Evolutionary conservation across 306 rosid genomes (phyloP).

Genomic region (Hippophae rhamnoides): DNA sequence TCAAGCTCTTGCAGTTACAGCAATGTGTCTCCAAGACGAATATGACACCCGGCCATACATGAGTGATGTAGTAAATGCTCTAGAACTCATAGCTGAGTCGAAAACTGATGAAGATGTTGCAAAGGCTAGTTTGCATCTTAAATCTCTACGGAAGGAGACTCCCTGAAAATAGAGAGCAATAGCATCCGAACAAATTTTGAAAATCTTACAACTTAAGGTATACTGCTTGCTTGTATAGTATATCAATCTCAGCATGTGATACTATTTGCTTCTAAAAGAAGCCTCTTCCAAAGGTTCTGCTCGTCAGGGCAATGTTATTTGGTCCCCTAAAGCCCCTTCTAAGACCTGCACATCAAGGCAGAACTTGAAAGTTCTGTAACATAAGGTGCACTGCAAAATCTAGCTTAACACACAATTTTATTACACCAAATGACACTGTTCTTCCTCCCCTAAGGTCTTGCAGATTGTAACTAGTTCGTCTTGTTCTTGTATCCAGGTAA

Average conservation of each 20-base stretch:
- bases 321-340: too few species aligned
- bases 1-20: constrained; percentile 74
- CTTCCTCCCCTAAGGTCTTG: not conserved
- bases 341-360: too few species aligned
- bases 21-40: constrained; percentile 65
- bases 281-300: too few species aligned
- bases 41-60: constrained; percentile 51
- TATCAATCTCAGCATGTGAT: too few species aligned
- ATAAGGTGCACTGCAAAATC: not conserved
- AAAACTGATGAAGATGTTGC: not conserved
- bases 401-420: not conserved
- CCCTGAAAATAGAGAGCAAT: constrained; percentile 18
- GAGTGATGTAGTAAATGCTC: constrained; percentile 52
- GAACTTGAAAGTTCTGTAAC: not conserved
- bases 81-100: constrained; percentile 23
- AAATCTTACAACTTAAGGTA: too few species aligned
- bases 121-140: constrained; percentile 15
- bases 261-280: too few species aligned
- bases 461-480: not conserved
- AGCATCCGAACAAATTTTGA: too few species aligned
- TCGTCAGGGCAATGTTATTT: too few species aligned
- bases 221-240: too few species aligned
- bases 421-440: not conserved
- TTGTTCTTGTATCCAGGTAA: not conserved
- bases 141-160: constrained; percentile 25